Evolutionary conservation across 2,329 filamentous ascomycete species (phyloP).

Genomic region (Ophiostoma australiae): DNA sequence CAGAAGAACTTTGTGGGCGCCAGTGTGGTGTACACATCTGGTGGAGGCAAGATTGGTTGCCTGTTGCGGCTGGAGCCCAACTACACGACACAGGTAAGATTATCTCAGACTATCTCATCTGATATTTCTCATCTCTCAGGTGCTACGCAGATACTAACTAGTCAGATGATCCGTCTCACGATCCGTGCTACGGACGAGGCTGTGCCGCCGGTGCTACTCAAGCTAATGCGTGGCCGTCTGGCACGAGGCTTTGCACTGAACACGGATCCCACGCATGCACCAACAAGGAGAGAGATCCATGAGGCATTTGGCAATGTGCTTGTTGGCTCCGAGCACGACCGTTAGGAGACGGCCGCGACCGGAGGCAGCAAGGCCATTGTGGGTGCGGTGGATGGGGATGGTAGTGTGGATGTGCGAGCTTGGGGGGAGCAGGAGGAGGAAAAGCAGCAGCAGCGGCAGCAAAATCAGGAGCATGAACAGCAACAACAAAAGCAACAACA

Average conservation of each 20-base stretch:
- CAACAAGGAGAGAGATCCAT: conserved; percentile 48
- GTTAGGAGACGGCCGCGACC: conserved; percentile 18
- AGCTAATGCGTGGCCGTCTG: conserved; percentile 81
- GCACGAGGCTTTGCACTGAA: conserved; percentile 47
- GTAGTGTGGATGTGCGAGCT: conserved; percentile 3
- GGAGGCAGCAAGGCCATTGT: not conserved
- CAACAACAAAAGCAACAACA: conserved; percentile 1
- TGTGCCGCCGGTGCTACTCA: conserved; percentile 74
- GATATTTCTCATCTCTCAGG: not conserved
- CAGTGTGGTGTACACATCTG: conserved; percentile 75
- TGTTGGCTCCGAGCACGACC: conserved; percentile 36
- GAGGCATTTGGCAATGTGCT: conserved; percentile 54
- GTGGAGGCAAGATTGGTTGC: conserved; percentile 89
- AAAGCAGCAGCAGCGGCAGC: not conserved
- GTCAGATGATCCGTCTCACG: conserved; percentile 89
- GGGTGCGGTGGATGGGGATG: not conserved
- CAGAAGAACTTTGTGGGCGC: conserved; percentile 89
- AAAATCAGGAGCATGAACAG: conserved; percentile 7
- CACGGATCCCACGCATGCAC: conserved; percentile 39
- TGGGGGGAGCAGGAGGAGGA: not conserved
- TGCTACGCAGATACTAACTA: not conserved
- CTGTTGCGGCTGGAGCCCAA: conserved; percentile 92
- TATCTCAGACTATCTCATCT: not conserved
- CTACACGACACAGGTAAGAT: conserved; percentile 54
- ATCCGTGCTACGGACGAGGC: conserved; percentile 89